Base-by-base conservation (phyloP, 139 green algal genomes). In the Spirogloea muscicola region DNA sequence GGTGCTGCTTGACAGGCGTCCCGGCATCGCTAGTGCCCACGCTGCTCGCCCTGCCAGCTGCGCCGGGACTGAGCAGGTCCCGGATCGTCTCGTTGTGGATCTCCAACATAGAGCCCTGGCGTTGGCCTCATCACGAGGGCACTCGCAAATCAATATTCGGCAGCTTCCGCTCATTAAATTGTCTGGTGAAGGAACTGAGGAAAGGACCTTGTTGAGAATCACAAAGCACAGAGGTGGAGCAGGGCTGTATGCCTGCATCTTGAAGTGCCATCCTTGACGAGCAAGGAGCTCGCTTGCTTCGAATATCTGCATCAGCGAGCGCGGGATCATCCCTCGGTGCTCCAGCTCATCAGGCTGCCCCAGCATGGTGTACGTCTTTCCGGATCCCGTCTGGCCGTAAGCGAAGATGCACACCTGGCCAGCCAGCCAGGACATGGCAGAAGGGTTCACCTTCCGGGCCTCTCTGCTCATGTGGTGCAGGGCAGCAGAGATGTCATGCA, bases 311-410 rank as follows among this genome's bases (percentile, higher is more conserved):
- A 87, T 68, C 82, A 97, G 89, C 0, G 90, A 87, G 4, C 89
- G 80, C 1, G 91, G 90, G 65, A 96, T 93, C 58, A 97, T 88
- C 49, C 92, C 92, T 0, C 76, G 85, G 16, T 87, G 39, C 1
- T 90, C 84, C 2, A 36, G 58, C 21, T 65, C 39, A 3, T 40
- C 13, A 10, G 33, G 10, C n/a, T 66, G 66, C n/a, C 82, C 82
- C 21, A 91, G 89, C 94, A 98, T 98, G 2, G 94, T 98, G 90
- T 96, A 88, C 3, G 94, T 98, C 86, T 98, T 98, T 48, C 94
- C 94, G 0, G 90, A 90, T 2, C 94, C 94, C 6, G 94, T 98
- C 87, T 98, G 94, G 34, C 94, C 94, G 80, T 98, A 98, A 42
- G 81, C 90, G 80, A 98, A 98, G 25, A 98, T 85, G 88, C 94